A percentile compares a stretch with the other conserved stretches of the same genome.
Conservation (phyloP, 495 filamentous ascomycete genomes). For the Tetracladium setigerum region DNA sequence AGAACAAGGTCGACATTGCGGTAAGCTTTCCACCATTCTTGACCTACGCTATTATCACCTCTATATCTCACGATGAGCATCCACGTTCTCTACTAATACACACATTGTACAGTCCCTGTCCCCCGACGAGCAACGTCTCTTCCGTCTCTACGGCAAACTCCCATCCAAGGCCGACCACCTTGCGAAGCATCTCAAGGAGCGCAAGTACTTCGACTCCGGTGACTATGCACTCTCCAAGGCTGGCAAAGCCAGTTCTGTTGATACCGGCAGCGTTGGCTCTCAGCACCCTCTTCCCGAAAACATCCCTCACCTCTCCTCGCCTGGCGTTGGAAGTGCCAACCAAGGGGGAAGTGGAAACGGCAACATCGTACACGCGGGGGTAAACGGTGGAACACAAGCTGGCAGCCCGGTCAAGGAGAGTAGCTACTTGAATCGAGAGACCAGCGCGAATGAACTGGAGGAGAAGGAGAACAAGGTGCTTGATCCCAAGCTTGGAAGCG, state of each 20-base stretch:
- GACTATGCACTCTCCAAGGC: conserved; percentile 98
- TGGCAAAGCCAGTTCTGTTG: conserved; percentile 90
- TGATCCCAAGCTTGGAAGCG: conserved; percentile 18
- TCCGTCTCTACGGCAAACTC: conserved; percentile 94
- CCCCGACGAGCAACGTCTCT: conserved; percentile 89
- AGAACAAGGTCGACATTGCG: conserved; percentile 93
- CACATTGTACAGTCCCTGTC: conserved; percentile 59
- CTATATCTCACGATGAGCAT: no score
- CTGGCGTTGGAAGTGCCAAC: conserved; percentile 39
- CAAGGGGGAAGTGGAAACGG: conserved; percentile 34
- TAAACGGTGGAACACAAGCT: conserved; percentile 31
- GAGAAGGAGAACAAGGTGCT: conserved; percentile 21
- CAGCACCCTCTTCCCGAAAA: conserved; percentile 93
- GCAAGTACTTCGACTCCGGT: conserved; percentile 98
- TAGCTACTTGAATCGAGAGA: conserved; percentile 71
- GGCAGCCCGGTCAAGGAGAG: conserved; percentile 83
- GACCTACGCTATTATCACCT: conserved; percentile 5
- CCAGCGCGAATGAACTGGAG: conserved; percentile 61
- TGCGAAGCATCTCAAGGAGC: conserved; percentile 82
- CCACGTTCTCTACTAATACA: conserved; percentile 8
- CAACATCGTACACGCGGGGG: conserved; percentile 26
- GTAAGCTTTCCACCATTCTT: conserved; percentile 45
- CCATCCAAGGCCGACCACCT: conserved; percentile 93
- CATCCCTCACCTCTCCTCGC: conserved; percentile 85
- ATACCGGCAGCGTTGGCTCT: conserved; percentile 86